Evolutionary conservation across 2,329 filamentous ascomycete genomes (phyloP).

Genomic region (Pseudogymnoascus sp.): DNA sequence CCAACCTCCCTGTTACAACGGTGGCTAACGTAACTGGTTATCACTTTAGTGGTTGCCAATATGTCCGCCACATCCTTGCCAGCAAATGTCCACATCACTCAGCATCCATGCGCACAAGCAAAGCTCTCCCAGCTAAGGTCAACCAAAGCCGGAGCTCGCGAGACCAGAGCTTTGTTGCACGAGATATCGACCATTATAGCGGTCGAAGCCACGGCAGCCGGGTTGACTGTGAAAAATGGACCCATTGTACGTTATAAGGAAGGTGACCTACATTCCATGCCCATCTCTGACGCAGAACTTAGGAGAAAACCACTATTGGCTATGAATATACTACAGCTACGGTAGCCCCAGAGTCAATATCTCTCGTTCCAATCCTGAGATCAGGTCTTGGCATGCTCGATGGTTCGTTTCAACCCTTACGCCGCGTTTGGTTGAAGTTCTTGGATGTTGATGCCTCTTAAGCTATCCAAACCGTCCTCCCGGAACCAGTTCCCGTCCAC

Average conservation of each 20-base stretch:
- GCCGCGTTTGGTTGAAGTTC: not conserved
- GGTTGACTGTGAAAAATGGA: slow-evolving; percentile 47
- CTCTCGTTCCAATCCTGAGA: slow-evolving; percentile 83
- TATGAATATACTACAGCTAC: slow-evolving; percentile 61
- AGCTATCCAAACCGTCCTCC: slow-evolving; percentile 78
- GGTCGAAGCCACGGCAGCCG: slow-evolving; percentile 66
- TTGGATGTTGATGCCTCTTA: slow-evolving; percentile 10
- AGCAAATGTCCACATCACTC: slow-evolving; percentile 65
- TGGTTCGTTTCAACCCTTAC: slow-evolving; percentile 37
- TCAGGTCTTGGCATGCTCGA: slow-evolving; percentile 89
- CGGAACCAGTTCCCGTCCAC: slow-evolving; percentile 71
- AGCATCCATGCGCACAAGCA: slow-evolving; percentile 74
- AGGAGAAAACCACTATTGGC: slow-evolving; percentile 74
- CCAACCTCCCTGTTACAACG: slow-evolving; percentile 2
- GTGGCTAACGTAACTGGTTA: slow-evolving; percentile 3
- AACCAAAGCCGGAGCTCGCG: slow-evolving; percentile 55
- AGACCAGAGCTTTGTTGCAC: slow-evolving; percentile 74
- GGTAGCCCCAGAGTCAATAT: slow-evolving; percentile 57
- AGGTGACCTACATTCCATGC: not conserved
- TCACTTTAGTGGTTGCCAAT: not conserved
- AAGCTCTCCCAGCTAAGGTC: slow-evolving; percentile 89
- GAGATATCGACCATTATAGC: slow-evolving; percentile 79
- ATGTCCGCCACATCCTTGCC: slow-evolving; percentile 34
- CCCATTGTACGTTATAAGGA: slow-evolving; percentile 47
- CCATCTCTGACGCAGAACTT: not conserved